phyloP scores from a whole-genome alignment of 495 filamentous ascomycete genomes.

The Penicillium coffeae region DNA sequence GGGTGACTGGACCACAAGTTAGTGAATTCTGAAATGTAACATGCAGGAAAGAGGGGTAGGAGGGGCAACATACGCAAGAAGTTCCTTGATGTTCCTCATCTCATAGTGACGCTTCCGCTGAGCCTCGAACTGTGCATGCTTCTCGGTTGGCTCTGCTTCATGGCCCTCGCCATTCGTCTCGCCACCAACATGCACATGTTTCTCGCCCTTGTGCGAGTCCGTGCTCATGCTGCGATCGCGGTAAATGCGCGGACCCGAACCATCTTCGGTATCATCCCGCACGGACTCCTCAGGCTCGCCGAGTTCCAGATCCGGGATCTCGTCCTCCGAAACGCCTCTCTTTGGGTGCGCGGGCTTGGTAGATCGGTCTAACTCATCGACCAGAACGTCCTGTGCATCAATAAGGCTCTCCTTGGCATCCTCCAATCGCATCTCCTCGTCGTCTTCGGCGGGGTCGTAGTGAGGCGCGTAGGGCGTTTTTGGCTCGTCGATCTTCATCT shows the following conservation, averaged over 20 bases:
- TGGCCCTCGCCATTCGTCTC: conserved; percentile 50
- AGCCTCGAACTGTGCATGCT: conserved; percentile 86
- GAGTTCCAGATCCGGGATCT: conserved; percentile 88
- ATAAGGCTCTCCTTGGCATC: conserved; percentile 42
- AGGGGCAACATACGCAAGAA: conserved; percentile 64
- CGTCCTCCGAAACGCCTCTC: conserved; percentile 54
- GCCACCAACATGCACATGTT: conserved; percentile 74
- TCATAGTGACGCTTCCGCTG: conserved; percentile 95
- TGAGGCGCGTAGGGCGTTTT: conserved; percentile 93
- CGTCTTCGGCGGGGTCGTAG: conserved; percentile 86
- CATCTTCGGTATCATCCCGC: conserved; percentile 19
- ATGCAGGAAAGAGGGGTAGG: not conserved
- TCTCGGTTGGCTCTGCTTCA: conserved; percentile 73
- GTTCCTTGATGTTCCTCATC: conserved; percentile 89
- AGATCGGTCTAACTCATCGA: conserved; percentile 68
- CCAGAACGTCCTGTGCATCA: conserved; percentile 55
- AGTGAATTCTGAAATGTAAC: too few relatives aligned
- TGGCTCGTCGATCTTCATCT: conserved; percentile 98
- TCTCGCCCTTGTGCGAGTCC: conserved; percentile 56
- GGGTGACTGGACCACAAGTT: conserved; percentile 37
- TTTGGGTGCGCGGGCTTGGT: conserved; percentile 26
- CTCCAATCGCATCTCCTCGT: conserved; percentile 57
- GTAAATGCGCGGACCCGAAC: conserved; percentile 36
- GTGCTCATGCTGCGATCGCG: conserved; percentile 45
- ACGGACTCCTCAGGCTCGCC: conserved; percentile 82